Evolutionary conservation across 2,329 filamentous ascomycete species (phyloP), one percentile per base, ranked within the genome.

Genomic region (Myriosclerotinia duriaeana): DNA sequence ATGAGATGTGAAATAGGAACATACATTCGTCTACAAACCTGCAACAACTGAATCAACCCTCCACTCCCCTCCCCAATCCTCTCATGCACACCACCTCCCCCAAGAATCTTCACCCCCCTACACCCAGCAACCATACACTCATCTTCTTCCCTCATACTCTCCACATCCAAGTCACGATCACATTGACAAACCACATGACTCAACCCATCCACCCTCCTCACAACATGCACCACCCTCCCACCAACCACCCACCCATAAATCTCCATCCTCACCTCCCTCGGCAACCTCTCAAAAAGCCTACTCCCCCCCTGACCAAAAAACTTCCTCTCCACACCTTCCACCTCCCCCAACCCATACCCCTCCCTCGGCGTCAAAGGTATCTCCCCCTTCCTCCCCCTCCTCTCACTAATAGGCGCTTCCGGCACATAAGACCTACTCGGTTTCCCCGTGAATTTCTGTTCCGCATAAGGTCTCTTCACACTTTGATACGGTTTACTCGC

Each of bases 1-100:
- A 36, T 42, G 17, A 4, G 1, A 26, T 9, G 40, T 50, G 61
- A 22, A 36, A 30, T 7, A 48, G 2, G 34, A 64, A 61, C 67
- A 66, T 67, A 73, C 71, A 72, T 34, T 40, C 68, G 70, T 44
- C 70, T 68, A 68, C 71, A 73, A n/a, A 70, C 70, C 54, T 69
- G 68, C 20, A 72, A 56, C 12, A 73, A 60, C 14, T 61, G 67
- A 26, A 72, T 62, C 12, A 69, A 34, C 17, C 61, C 59, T 36
- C 56, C 59, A 30, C 69, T 26, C 17, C 22, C 46, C 6, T 54
- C 22, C 38, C 38, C 48, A 34, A 63, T 3, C 17, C 1, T 50
- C 44, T 61, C 60, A 42, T 63, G 48, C 36, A 42, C 48, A 11
- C 50, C 64, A 17, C 44, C 42, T 14, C 50, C 53, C 30, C 54